These are phyloP conservation scores for Xylaria sp. DNA, from an alignment of 2,329 filamentous ascomycete species.

Conservation along the genomic window DNA sequence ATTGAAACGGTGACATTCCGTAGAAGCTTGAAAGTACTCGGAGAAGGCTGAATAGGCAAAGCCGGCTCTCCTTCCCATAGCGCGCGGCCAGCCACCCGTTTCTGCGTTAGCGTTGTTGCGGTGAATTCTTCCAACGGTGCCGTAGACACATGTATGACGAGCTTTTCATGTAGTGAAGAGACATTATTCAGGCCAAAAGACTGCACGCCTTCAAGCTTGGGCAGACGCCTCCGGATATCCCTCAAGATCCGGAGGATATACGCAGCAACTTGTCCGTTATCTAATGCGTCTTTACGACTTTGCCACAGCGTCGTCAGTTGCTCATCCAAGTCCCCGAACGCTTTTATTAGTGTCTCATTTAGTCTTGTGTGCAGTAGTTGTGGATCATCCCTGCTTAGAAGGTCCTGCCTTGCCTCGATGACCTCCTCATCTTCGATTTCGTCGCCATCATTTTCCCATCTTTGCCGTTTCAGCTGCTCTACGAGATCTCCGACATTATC, in stretches of 20 bases:
- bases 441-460: conserved; percentile 78
- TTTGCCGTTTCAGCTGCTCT: conserved; percentile 67
- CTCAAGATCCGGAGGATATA: conserved; percentile 77
- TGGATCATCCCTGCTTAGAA: conserved; percentile 76
- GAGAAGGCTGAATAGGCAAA: conserved; percentile 79
- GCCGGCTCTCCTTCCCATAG: conserved; percentile 83
- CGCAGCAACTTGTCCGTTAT: conserved; percentile 60
- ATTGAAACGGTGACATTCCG: conserved; percentile 69
- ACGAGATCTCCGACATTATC: conserved; percentile 68
- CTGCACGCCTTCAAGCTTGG: conserved; percentile 55
- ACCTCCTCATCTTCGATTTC: conserved; percentile 76
- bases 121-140: conserved; percentile 56
- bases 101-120: conserved; percentile 49
- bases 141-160: conserved; percentile 61
- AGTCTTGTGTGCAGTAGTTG: conserved; percentile 65
- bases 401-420: conserved; percentile 67
- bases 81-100: conserved; percentile 62
- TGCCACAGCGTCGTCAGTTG: conserved; percentile 59
- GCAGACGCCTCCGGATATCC: conserved; percentile 72
- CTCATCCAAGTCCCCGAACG: conserved; percentile 64
- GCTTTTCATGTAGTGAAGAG: conserved; percentile 65
- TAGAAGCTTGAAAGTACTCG: conserved; percentile 74
- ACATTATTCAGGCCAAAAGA: conserved; percentile 67
- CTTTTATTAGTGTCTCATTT: conserved; percentile 58
- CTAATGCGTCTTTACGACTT: conserved; percentile 50